Evolutionary conservation across 2,329 filamentous ascomycete species (phyloP), one percentile per base, ranked within the genome.

Genomic region (Stromatinia cepivora): DNA sequence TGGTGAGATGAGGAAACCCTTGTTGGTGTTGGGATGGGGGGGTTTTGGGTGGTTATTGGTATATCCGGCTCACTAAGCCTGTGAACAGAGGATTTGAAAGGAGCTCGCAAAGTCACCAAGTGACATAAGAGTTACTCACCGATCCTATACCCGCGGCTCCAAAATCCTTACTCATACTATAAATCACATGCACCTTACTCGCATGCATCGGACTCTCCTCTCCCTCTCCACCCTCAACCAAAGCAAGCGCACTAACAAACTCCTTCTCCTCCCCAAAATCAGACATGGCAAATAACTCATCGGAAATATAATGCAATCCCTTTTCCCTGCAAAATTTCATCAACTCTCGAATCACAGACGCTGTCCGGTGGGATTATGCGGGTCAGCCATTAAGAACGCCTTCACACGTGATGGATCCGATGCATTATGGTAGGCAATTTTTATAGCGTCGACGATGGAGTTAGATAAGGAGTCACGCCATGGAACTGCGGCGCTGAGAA

Each of bases 281-380:
- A n/a, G 50, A 50, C 42, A 62, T 46, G 17, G 48, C 34, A 45
- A 45, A 68, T n/a, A 68, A 15, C 36, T 62, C 46, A 28, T 72
- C 69, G 9, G 56, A 59, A 20, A 69, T 62, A 28, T 70, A 46
- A 67, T 70, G 69, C 11, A 69, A 13, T 1, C 36, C 42, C 3
- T 70, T 45, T n/a, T 50, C 36, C 4, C 52, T 25, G 17, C 70
- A 70, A 25, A 72, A 67, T 1, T 28, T 10, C 20, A 72, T 46
- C 1, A 67, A 20, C 17, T 59, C 45, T 3, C 61, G 36, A 17
- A 70, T 34, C 2, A 56, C 54, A 15, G 64, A 48, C 8, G 22
- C 3, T 20, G 3, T 13, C 54, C 59, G 4, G 48, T 46, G 2
- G 48, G 67, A 31, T 70, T 70, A 25, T 67, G 57, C 6, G 67